Evolutionary conservation across 2,329 filamentous ascomycete genomes (phyloP).

Genomic region (Remersonia thermophila): DNA sequence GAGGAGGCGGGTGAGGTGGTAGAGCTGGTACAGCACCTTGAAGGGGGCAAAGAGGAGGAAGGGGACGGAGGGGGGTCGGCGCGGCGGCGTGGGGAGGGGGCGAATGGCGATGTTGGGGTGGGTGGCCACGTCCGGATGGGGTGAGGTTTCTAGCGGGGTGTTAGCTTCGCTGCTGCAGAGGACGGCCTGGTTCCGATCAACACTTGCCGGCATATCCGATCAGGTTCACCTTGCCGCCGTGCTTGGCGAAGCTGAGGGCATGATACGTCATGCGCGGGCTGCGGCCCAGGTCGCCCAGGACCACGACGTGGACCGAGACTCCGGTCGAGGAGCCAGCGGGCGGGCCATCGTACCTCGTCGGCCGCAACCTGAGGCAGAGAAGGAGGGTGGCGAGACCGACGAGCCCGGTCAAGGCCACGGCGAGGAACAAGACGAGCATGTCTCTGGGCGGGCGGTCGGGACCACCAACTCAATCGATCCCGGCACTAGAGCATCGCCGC

Average conservation of each 20-base stretch:
- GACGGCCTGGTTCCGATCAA: neutral
- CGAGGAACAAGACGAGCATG: slow-evolving; percentile 6
- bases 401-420: slow-evolving; percentile 10
- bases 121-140: slow-evolving; percentile 63
- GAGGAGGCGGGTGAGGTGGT: slow-evolving; percentile 57
- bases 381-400: slow-evolving; percentile 6
- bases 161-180: no score
- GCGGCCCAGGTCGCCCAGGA: slow-evolving; percentile 87
- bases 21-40: slow-evolving; percentile 77
- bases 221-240: slow-evolving; percentile 68
- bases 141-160: slow-evolving; percentile 51
- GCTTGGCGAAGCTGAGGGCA: slow-evolving; percentile 77
- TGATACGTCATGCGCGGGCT: slow-evolving; percentile 99
- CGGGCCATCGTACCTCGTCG: slow-evolving; percentile 11
- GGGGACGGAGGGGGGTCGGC: slow-evolving; percentile 50
- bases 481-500: no score
- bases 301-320: slow-evolving; percentile 61
- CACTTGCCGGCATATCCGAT: slow-evolving; percentile 71
- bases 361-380: slow-evolving; percentile 12
- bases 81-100: slow-evolving; percentile 56
- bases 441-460: no score
- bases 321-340: slow-evolving; percentile 6
- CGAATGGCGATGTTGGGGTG: slow-evolving; percentile 60
- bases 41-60: slow-evolving; percentile 70
- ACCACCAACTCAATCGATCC: no score